Evolutionary conservation across 768 basidiomycete species (phyloP), one percentile per base, ranked within the genome.

Genomic region (Boletellus ananas): DNA sequence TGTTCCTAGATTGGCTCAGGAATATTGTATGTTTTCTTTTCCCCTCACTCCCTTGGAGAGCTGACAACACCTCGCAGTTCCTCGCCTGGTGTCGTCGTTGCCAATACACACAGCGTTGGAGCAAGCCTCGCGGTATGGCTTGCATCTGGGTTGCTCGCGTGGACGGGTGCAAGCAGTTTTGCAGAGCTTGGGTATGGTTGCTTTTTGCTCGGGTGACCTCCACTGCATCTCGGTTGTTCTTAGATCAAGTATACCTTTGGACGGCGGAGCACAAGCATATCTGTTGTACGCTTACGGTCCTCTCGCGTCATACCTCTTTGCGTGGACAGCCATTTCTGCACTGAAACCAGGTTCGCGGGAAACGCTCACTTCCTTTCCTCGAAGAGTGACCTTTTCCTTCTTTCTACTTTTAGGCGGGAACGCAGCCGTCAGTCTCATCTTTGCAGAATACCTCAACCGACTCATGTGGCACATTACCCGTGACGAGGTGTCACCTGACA

Each of bases 161-260:
- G 94, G 95, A 96, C 95, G 3, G 95, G 95, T 17, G 93, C 92
- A 23, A 93, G 90, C 66, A 93, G 90, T 63, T 96, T 85, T 64
- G 92, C 92, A 9, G 93, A 96, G 67, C 74, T 96, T 50, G 95
- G 94, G 45, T 85, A 85, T 37, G 23, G 87, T 33, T 70, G 7
- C 40, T 8, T 34, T 16, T 27, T 35, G 2, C 12, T 16, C 42
- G 0, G n/a, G 2, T 7, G 31, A 37, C 3, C 10, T 21, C 41
- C 3, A 6, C 13, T 12, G 2, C 18, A 42, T 18, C 52, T 45
- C 16, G 21, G 21, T n/a, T 29, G 6, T 38, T 16, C 9, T 14
- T 14, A 68, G 66, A 27, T 69, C 66, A 17, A 70, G 68, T 38
- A 68, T 68, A 58, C 66, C 66, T 17, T 55, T 68, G 29, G 75